Evolutionary conservation across 2,329 filamentous ascomycete genomes (phyloP).

Genomic region (Colletotrichum sp.): DNA sequence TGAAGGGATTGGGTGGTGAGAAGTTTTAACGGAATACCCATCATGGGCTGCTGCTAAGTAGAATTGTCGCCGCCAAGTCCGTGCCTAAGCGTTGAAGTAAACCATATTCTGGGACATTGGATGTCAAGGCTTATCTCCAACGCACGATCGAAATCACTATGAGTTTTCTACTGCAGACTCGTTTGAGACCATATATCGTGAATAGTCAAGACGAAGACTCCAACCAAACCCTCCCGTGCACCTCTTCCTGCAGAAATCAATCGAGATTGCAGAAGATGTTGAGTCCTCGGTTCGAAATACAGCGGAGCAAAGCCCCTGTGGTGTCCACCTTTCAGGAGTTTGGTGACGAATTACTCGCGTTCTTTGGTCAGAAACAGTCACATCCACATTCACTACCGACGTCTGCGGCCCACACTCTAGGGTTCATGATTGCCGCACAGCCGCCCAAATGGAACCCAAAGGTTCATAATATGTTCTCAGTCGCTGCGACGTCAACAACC

Average conservation of each 20-base stretch:
- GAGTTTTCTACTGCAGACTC: not conserved
- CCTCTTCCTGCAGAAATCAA: not conserved
- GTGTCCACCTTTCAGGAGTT: not conserved
- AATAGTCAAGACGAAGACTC: not conserved
- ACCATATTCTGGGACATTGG: not conserved
- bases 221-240: not conserved
- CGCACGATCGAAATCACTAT: not conserved
- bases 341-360: not conserved
- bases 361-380: not conserved
- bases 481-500: not conserved
- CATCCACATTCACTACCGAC: not conserved
- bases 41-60: not conserved
- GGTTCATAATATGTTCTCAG: not conserved
- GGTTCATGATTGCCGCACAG: not conserved
- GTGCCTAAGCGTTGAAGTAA: not conserved
- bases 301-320: not conserved
- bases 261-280: not conserved
- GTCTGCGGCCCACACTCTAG: not conserved
- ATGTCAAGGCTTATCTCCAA: not conserved
- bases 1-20: not conserved
- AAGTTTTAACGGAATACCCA: not conserved
- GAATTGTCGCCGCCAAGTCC: not conserved
- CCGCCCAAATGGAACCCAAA: not conserved
- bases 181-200: not conserved
- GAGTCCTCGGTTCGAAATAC: not conserved